A percentile compares a stretch with the other conserved stretches of the same genome.
Conservation (phyloP, 2,329 filamentous ascomycete genomes). For the Phaeosphaeriaceae sp. region DNA sequence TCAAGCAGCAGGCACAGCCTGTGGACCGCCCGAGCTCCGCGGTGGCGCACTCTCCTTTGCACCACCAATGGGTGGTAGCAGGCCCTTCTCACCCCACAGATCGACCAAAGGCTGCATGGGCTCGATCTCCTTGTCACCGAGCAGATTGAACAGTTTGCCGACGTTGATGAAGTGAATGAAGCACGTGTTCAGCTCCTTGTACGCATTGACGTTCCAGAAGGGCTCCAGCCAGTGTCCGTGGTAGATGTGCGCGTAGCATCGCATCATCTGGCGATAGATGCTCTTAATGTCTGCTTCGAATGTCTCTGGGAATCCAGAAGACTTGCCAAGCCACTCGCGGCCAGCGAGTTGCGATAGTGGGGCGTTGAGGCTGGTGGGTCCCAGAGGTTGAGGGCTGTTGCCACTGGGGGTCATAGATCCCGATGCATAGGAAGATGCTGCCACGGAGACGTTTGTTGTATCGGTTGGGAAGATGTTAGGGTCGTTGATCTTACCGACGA, state of each 20-base stretch:
- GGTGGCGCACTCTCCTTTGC: constrained; percentile 30
- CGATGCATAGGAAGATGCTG: constrained; percentile 64
- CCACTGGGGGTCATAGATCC: constrained; percentile 57
- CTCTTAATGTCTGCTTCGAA: constrained; percentile 78
- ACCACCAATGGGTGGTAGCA: constrained; percentile 65
- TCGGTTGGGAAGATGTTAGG: constrained; percentile 89
- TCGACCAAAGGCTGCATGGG: constrained; percentile 96
- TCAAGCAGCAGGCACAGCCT: constrained; percentile 19
- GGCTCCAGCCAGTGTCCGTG: constrained; percentile 59
- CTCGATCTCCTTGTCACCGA: constrained; percentile 88
- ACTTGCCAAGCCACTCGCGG: constrained; percentile 85
- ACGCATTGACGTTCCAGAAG: constrained; percentile 57
- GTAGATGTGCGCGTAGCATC: constrained; percentile 62
- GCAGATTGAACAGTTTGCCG: constrained; percentile 78
- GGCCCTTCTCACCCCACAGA: constrained; percentile 87
- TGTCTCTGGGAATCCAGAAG: constrained; percentile 70
- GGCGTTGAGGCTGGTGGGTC: constrained; percentile 55
- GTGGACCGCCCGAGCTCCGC: constrained; percentile 24
- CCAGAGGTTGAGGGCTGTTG: constrained; percentile 53
- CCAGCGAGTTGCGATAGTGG: constrained; percentile 70
- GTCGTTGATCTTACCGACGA: constrained; percentile 93
- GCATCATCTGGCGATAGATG: constrained; percentile 63
- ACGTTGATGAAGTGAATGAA: constrained; percentile 63
- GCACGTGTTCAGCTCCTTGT: constrained; percentile 61
- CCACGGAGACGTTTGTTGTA: constrained; percentile 71